Evolutionary conservation across 306 rosid species (phyloP).

Genomic region (Mimosa pudica): DNA sequence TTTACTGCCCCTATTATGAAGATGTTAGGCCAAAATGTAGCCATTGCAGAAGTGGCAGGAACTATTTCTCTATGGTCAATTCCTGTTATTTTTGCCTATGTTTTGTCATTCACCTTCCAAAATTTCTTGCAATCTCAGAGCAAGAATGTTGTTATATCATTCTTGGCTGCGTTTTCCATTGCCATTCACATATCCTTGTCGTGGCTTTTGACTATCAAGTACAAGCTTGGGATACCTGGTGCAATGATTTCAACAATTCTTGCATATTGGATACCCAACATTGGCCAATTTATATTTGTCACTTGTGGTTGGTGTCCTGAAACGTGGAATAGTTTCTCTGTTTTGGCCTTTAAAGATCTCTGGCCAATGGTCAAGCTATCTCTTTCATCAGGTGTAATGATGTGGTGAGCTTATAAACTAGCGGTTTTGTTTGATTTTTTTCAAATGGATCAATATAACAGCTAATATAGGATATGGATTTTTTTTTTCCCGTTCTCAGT

Average conservation of each 20-base stretch:
- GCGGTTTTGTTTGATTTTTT: neutral
- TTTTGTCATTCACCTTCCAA: slow-evolving; percentile 51
- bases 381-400: slow-evolving; percentile 58
- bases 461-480: neutral
- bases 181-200: slow-evolving; percentile 44
- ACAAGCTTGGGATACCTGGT: slow-evolving; percentile 52
- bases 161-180: slow-evolving; percentile 45
- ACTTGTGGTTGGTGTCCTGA: slow-evolving; percentile 58
- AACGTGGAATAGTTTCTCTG: slow-evolving; percentile 56
- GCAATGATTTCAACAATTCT: slow-evolving; percentile 49
- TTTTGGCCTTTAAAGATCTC: slow-evolving; percentile 53
- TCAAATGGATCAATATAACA: neutral
- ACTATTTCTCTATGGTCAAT: slow-evolving; percentile 48
- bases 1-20: slow-evolving; percentile 49
- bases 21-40: slow-evolving; percentile 40
- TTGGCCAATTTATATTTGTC: slow-evolving; percentile 51
- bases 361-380: slow-evolving; percentile 68
- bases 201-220: slow-evolving; percentile 47
- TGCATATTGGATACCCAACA: slow-evolving; percentile 50
- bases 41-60: slow-evolving; percentile 48
- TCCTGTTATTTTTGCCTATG: slow-evolving; percentile 41
- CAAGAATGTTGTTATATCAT: slow-evolving; percentile 51
- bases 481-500: slow-evolving; percentile 28
- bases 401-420: slow-evolving; percentile 42
- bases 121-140: slow-evolving; percentile 60